Conservation (phyloP, 768 basidiomycete genomes). For the Panaeolus papilionaceus region DNA sequence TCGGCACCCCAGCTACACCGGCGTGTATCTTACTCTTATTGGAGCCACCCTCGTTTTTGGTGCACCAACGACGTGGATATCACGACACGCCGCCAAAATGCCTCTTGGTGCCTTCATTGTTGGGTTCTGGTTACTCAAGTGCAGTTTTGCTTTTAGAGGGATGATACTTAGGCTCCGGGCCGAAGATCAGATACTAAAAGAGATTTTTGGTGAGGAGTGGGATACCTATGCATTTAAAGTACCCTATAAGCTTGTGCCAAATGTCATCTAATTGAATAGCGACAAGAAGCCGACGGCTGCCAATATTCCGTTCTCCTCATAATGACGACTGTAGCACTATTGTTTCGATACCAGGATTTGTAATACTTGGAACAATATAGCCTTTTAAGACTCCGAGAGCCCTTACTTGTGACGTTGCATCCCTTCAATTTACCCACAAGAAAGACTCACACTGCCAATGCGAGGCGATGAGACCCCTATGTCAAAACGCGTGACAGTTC, state of each 20-base stretch:
- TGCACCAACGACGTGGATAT: constrained; percentile 41
- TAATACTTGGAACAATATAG: not conserved
- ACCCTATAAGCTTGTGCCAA: constrained; percentile 46
- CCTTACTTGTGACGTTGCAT: not conserved
- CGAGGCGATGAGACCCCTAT: not conserved
- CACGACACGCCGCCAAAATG: constrained; percentile 29
- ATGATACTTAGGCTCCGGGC: constrained; percentile 37
- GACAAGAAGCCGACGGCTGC: not conserved
- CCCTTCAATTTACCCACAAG: not conserved
- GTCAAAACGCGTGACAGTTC: constrained; percentile 6
- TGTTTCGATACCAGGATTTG: not conserved
- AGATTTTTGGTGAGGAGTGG: constrained; percentile 42
- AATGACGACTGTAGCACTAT: not conserved
- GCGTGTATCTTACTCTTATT: constrained; percentile 42
- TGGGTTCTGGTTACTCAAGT: constrained; percentile 39
- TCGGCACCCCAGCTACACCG: constrained; percentile 51
- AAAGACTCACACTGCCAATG: not conserved
- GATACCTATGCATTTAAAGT: constrained; percentile 43
- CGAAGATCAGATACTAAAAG: constrained; percentile 44
- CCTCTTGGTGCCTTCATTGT: constrained; percentile 30
- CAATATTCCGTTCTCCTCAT: not conserved
- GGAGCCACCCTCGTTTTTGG: constrained; percentile 39
- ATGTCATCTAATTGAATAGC: constrained; percentile 29
- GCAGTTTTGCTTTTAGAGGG: constrained; percentile 40
- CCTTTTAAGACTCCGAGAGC: not conserved